These are phyloP conservation scores for Gossypium armourianum DNA, from an alignment of 441 rosid species.

Conservation along the genomic window DNA sequence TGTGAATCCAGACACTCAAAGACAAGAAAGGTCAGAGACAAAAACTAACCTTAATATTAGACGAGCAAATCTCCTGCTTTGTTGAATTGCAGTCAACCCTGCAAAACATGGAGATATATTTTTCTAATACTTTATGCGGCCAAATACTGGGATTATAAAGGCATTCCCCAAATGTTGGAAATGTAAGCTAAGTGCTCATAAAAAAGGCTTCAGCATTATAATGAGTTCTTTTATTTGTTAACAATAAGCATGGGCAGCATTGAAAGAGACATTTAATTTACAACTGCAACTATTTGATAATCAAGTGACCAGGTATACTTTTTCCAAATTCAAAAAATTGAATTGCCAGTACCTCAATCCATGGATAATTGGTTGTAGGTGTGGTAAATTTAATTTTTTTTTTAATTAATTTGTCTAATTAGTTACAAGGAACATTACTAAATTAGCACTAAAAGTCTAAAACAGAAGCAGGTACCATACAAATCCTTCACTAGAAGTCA, in stretches of 20 bases:
- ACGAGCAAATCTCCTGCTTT: conserved; percentile 27
- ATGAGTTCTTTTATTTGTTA: background rate
- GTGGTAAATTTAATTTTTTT: background rate
- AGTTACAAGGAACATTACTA: background rate
- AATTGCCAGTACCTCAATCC: background rate
- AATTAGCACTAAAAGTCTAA: conserved; percentile 3
- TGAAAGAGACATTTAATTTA: background rate
- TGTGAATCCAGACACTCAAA: conserved; percentile 1
- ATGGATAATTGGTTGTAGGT: background rate
- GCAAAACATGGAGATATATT: conserved; percentile 15
- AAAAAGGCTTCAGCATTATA: background rate
- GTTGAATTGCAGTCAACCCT: conserved; percentile 29
- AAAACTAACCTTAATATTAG: conserved; percentile 34
- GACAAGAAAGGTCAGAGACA: background rate
- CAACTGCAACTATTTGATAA: background rate
- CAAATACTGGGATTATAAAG: background rate
- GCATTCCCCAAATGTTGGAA: background rate
- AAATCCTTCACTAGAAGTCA: conserved; percentile 5
- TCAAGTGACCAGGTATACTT: background rate
- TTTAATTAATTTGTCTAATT: background rate
- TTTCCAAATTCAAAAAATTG: background rate
- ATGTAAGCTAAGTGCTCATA: conserved; percentile 2
- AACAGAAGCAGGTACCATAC: background rate
- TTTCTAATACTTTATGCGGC: background rate
- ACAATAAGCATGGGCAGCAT: background rate